phyloP scores from a whole-genome alignment of 441 rosid genomes.

The Gossypium schwendimanii region DNA sequence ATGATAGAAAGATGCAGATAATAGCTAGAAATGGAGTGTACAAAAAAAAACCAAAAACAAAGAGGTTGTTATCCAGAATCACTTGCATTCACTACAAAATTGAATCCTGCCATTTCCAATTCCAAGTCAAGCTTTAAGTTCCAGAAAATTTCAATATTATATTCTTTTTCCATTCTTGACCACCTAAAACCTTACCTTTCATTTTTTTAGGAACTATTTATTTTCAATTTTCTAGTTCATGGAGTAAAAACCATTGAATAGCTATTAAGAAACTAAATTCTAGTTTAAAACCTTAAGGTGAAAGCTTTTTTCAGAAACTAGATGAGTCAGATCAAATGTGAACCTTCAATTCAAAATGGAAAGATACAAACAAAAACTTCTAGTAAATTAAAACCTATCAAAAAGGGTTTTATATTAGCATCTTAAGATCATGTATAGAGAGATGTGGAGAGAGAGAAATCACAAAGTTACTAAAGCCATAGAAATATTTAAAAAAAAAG shows the following conservation, averaged over 20 bases:
- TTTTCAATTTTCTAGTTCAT: background rate
- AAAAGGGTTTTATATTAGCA: background rate
- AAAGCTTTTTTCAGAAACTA: background rate
- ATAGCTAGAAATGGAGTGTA: background rate
- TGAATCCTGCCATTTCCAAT: background rate
- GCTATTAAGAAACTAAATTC: background rate
- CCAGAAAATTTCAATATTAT: background rate
- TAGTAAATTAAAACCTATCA: background rate
- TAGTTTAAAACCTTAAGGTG: background rate
- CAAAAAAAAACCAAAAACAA: background rate
- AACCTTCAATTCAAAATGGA: background rate
- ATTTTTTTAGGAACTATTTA: background rate
- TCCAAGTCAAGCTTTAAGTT: background rate
- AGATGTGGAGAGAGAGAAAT: background rate
- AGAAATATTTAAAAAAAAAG: background rate
- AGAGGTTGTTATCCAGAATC: background rate
- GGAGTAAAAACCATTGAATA: background rate
- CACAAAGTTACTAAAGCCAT: background rate
- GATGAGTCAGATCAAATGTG: background rate
- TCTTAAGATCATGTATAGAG: background rate
- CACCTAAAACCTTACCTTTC: background rate
- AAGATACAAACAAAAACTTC: background rate
- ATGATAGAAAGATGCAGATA: background rate
- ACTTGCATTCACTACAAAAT: background rate
- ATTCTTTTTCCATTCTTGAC: background rate